Percentiles rank a stretch among this genome's conserved stretches.
These are phyloP conservation scores for Penicillium herquei DNA, from an alignment of 495 filamentous ascomycete genomes.

Conservation along the genomic window DNA sequence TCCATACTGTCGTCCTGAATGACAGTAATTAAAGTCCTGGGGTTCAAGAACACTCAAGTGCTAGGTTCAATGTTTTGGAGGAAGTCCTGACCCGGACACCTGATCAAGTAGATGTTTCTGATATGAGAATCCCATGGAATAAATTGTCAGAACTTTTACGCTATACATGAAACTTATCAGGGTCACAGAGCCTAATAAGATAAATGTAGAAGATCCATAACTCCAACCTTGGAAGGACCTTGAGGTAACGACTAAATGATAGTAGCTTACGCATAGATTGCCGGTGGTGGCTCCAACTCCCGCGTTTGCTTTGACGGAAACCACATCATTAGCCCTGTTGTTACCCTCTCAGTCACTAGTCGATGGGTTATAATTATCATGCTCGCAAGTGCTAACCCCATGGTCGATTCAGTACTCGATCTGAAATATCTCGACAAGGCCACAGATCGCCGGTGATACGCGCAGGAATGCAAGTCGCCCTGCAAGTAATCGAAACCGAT, in stretches of 20 bases:
- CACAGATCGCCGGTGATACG: background rate
- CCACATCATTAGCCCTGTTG: background rate
- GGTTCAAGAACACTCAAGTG: no score
- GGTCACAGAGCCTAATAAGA: background rate
- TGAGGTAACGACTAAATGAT: background rate
- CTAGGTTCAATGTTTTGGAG: no score
- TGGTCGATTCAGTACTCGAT: background rate
- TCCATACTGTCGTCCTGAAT: no score
- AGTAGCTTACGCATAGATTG: background rate
- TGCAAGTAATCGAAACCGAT: background rate
- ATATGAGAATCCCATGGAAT: constrained; percentile 26
- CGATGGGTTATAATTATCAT: background rate
- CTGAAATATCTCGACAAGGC: background rate
- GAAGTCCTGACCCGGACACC: no score
- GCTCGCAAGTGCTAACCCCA: background rate
- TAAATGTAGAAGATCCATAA: background rate
- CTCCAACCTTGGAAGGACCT: background rate
- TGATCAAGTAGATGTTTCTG: no score
- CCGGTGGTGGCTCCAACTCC: background rate
- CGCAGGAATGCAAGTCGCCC: background rate
- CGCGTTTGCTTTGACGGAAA: background rate
- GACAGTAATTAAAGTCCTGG: no score
- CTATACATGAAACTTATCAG: background rate
- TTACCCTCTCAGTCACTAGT: background rate
- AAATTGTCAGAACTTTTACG: constrained; percentile 4